These are phyloP conservation scores for Aspergillus mulundensis DNA, from an alignment of 495 filamentous ascomycete species.

Conservation along the genomic window DNA sequence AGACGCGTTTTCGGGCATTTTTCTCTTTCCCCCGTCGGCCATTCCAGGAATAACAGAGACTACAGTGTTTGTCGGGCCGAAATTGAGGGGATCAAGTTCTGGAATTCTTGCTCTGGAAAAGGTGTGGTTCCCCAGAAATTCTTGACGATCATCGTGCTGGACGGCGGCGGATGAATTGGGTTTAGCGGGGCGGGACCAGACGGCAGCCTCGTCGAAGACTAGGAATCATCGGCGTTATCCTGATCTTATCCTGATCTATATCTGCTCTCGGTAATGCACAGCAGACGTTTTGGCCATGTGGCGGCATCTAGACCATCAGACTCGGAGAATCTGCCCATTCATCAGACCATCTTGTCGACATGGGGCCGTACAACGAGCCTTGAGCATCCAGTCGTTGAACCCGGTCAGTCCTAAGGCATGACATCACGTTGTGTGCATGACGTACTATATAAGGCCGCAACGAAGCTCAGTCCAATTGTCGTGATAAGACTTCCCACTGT, in stretches of 20 bases:
- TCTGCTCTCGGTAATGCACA: neutral
- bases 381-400: neutral
- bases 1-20: conserved; percentile 26
- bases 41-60: conserved; percentile 10
- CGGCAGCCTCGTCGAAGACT: neutral
- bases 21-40: conserved; percentile 29
- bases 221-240: neutral
- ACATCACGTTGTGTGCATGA: conserved; percentile 38
- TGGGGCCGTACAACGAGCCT: neutral
- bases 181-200: neutral
- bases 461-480: neutral
- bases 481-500: neutral
- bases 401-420: conserved; percentile 18
- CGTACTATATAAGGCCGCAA: neutral
- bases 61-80: neutral
- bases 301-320: neutral
- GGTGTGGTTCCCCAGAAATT: conserved; percentile 5
- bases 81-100: neutral
- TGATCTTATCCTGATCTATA: neutral
- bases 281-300: neutral
- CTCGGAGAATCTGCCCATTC: neutral
- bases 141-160: conserved; percentile 1
- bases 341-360: neutral
- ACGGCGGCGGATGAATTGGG: conserved; percentile 1
- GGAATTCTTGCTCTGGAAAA: neutral